phyloP scores from a whole-genome alignment of 1,284 basidiomycete species.

The Fistulinella cinereoalba region DNA sequence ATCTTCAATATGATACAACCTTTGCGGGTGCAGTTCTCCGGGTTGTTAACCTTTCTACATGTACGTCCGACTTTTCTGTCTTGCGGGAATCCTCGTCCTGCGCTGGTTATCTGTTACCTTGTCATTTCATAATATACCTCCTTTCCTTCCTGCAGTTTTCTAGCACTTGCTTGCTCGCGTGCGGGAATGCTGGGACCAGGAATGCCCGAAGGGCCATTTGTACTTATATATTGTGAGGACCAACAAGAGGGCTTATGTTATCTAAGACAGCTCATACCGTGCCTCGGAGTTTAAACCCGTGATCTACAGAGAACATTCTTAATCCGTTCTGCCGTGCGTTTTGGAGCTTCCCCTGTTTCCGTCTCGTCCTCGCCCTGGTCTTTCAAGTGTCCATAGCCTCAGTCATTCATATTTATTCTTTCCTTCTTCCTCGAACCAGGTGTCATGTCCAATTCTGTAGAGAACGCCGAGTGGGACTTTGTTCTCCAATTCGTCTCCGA shows the following conservation, averaged over 20 bases:
- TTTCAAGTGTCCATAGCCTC: neutral
- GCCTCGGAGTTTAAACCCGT: slow-evolving; percentile 18
- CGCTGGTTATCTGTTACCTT: no score
- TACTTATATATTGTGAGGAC: no score
- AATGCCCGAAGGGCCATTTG: no score
- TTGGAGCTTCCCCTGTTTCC: slow-evolving; percentile 21
- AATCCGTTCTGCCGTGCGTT: slow-evolving; percentile 4
- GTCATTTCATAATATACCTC: no score
- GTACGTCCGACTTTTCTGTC: no score
- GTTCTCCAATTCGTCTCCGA: slow-evolving; percentile 64
- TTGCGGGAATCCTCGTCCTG: no score
- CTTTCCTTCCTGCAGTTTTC: no score
- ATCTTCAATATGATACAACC: no score
- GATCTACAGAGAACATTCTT: slow-evolving; percentile 12
- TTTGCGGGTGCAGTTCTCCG: no score
- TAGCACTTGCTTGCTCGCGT: no score
- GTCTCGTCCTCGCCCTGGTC: neutral
- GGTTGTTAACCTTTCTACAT: no score
- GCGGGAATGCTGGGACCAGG: no score
- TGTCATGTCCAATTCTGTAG: slow-evolving; percentile 34
- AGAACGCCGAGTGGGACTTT: slow-evolving; percentile 56
- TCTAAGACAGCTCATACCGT: slow-evolving; percentile 15
- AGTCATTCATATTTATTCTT: neutral
- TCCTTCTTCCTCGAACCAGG: neutral
- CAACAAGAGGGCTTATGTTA: neutral